A percentile compares a stretch with the other conserved stretches of the same genome.
Conservation (phyloP, 805 yeast species). For the Saccharomycopsis sp. region DNA sequence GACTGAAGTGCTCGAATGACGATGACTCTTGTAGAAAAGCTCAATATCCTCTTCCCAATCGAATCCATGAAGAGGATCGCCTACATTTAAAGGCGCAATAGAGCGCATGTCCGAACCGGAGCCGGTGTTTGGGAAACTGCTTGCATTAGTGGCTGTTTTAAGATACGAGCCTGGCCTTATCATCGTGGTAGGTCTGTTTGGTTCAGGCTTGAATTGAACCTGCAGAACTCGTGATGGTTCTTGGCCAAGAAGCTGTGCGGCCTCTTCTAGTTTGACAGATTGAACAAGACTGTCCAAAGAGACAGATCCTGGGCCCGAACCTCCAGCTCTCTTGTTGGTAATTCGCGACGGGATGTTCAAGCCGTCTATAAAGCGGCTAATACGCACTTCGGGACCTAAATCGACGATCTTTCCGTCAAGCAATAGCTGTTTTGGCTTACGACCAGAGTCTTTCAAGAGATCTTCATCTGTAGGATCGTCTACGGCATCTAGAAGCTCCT, state of each 20-base stretch:
- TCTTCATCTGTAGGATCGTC: slow-evolving; percentile 17
- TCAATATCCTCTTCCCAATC: slow-evolving; percentile 56
- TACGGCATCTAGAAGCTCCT: slow-evolving; percentile 28
- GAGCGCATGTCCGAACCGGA: background rate
- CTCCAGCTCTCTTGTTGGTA: background rate
- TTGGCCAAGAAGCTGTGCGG: background rate
- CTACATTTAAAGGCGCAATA: slow-evolving; percentile 16
- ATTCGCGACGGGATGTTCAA: slow-evolving; percentile 11
- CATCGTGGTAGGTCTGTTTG: too few species aligned
- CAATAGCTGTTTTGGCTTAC: slow-evolving; percentile 18
- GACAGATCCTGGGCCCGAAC: background rate
- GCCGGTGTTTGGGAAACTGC: slow-evolving; percentile 3
- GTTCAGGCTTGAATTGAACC: too few species aligned
- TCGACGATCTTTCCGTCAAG: slow-evolving; percentile 14
- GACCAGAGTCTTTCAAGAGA: slow-evolving; percentile 3
- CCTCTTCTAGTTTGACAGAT: background rate
- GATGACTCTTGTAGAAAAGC: too few species aligned
- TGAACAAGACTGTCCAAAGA: background rate
- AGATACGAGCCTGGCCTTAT: too few species aligned
- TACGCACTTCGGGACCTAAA: slow-evolving; percentile 16
- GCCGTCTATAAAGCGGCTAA: slow-evolving; percentile 12
- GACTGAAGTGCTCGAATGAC: too few species aligned
- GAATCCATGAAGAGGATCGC: slow-evolving; percentile 44
- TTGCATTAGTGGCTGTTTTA: too few species aligned
- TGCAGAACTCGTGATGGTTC: too few species aligned